Conservation (phyloP, 2,329 filamentous ascomycete genomes). For the Sclerotinia subarctica region DNA sequence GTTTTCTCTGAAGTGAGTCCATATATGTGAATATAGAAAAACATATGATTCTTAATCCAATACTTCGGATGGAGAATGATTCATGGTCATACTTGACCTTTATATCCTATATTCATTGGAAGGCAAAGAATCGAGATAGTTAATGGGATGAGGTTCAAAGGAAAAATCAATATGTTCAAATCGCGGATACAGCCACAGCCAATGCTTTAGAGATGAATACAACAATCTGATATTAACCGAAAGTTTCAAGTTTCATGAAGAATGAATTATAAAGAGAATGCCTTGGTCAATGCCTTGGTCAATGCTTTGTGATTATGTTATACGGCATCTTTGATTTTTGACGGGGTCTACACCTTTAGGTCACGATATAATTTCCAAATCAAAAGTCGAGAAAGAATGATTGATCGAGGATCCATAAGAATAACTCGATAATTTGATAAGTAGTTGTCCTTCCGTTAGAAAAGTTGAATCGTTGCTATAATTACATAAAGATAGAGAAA, state of each 20-base stretch:
- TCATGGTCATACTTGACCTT: background rate
- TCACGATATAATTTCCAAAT: background rate
- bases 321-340: background rate
- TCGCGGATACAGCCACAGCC: background rate
- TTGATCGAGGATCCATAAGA: background rate
- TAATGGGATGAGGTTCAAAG: background rate
- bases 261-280: background rate
- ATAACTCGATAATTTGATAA: too few relatives aligned
- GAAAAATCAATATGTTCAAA: background rate
- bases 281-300: background rate
- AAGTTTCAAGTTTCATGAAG: constrained; percentile 13
- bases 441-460: too few relatives aligned
- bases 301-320: background rate
- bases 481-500: background rate
- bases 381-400: background rate
- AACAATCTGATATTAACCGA: background rate
- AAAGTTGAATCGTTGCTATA: background rate
- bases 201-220: constrained; percentile 3
- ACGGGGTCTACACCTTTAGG: background rate
- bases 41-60: background rate
- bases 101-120: background rate
- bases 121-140: background rate
- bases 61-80: constrained; percentile 5
- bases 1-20: too few relatives aligned
- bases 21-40: background rate